Evolutionary conservation across 2,329 filamentous ascomycete genomes (phyloP), one percentile per base, ranked within the genome.

Genomic region (Claviceps africana): DNA sequence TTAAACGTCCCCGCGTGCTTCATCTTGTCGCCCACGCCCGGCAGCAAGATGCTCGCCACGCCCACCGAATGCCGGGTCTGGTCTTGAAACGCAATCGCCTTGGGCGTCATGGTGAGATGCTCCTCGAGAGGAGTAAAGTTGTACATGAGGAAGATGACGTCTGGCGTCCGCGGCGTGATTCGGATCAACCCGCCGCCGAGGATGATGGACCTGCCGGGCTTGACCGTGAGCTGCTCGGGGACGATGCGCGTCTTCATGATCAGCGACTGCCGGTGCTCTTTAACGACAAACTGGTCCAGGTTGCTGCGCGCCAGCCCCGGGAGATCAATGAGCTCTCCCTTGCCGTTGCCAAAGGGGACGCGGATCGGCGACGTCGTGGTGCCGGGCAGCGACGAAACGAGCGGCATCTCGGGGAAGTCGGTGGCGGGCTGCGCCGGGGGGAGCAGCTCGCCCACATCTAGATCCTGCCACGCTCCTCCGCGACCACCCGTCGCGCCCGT

Each of bases 361-460:
- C 93, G 84, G 59, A 98, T 97, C 0, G 93, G 93, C 0, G 89
- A 95, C 2, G 90, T 93, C 1, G 93, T 98, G 0, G 93, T 98
- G 10, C 94, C 93, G 0, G 93, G 88, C 2, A 96, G 75, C 4
- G 86, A 78, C 0, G 89, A 95, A 1, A 95, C 85, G 11, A 94
- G 70, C 1, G 91, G 91, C 78, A 97, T 90, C 17, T 81, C 72
- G 5, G 91, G 91, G 60, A 83, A 97, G 49, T 83, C 76, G 2
- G 78, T 81, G 61, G 89, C 88, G 4, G 74, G 71, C 55, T 83
- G 87, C 0, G 81, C 73, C 2, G 90, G 89, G 0, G 91, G 91
- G 0, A 97, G 77, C 33, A 95, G 76, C 17, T 76, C 70, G 35
- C 63, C 68, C 15, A 74, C 64, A n/a, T 74, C 68, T 7, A 70